Evolutionary conservation across 495 filamentous ascomycete genomes (phyloP), one percentile per base, ranked within the genome.

Genomic region (Amorphotheca resinae): DNA sequence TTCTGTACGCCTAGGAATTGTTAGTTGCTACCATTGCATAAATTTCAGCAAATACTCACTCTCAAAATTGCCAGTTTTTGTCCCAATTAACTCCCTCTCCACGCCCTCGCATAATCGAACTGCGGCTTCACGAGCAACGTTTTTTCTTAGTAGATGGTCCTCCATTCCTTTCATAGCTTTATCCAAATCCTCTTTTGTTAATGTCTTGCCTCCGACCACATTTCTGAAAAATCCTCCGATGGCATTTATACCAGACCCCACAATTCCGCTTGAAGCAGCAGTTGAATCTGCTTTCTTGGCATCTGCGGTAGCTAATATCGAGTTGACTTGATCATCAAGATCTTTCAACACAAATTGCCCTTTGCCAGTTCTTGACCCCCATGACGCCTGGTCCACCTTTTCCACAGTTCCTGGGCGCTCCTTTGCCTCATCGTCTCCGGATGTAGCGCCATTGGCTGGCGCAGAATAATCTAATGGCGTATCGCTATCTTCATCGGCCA

Each of bases 111-210:
- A 94, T 28, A 98, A 68, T 39, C 91, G 82, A 26, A 93, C 72
- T 6, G 91, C 93, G 22, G 91, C 91, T 65, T 95, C 89, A 31
- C 83, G 80, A 6, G 91, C 93, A 34, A 98, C 88, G 54, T 98
- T 98, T 70, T 98, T 98, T 61, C 80, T 82, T 34, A 95, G 60
- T 4, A 98, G 70, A 63, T 96, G 93, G 41, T 93, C 87, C 49
- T 93, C 84, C 91, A 98, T 96, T 4, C 79, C 83, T 58, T 86
- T 86, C 65, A 98, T 76, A 6, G 91, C 82, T 59, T 93, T 94
- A 36, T 85, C 80, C 15, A 98, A 66, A 51, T 95, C 87, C 31
- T 79, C 69, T 52, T 87, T 83, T 0, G 86, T 93, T 53, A 98
- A 62, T 3, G 80, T 79, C 64, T 95, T 95, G 16, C 93, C 91